Percentiles rank a stretch among this genome's conserved stretches.
Conservation (phyloP, 352 stramenopile species). For the Blastocystis sp. region DNA sequence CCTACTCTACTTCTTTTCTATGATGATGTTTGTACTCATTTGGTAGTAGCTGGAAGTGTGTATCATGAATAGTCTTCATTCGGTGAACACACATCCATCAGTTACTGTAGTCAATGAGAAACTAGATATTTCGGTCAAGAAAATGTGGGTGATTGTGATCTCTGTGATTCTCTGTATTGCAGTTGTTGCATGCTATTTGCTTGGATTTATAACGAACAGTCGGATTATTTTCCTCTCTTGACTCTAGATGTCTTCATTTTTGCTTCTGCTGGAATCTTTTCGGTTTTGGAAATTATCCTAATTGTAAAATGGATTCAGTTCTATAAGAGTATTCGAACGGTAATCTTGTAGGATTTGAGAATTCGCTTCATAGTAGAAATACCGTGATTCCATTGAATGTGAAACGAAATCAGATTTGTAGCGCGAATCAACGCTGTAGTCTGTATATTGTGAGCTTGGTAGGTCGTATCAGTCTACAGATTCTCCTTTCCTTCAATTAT, state of each 20-base stretch:
- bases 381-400: constrained; percentile 13
- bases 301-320: constrained; percentile 10
- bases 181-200: not conserved
- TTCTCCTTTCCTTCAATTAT: not conserved
- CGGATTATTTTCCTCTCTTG: not conserved
- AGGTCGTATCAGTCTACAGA: not conserved
- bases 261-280: not conserved
- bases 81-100: constrained; percentile 16
- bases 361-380: not conserved
- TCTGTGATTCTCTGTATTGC: not conserved
- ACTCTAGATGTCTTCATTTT: not conserved
- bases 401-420: constrained; percentile 1
- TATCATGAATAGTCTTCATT: constrained; percentile 30
- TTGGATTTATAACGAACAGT: not conserved
- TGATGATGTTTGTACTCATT: constrained; percentile 8
- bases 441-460: not conserved
- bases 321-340: not conserved
- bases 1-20: constrained; percentile 15
- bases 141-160: not conserved
- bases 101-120: constrained; percentile 9
- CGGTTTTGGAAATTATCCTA: not conserved
- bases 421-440: not conserved
- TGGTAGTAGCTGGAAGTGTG: not conserved
- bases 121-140: not conserved
- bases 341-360: not conserved